Conservation (phyloP, 225 moss, liverwort and hornwort genomes). For the Physcomitrium patens region DNA sequence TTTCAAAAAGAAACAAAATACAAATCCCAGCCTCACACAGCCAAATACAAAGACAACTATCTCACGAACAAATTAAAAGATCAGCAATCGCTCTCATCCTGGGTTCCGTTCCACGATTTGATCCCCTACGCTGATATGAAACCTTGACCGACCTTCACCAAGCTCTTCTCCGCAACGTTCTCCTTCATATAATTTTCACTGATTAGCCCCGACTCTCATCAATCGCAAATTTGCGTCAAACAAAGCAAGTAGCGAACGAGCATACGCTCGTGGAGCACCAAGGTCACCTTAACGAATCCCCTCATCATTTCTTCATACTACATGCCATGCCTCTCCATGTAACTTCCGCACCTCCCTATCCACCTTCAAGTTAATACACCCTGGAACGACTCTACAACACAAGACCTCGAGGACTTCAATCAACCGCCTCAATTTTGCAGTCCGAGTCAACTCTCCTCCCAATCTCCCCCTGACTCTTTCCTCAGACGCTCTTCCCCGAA, state of each 20-base stretch:
- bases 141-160: too few species aligned
- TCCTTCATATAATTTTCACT: background rate
- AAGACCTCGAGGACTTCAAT: background rate
- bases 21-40: background rate
- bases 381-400: background rate
- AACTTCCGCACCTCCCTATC: background rate
- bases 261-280: background rate
- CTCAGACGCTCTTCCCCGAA: background rate
- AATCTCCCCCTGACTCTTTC: background rate
- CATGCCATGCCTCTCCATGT: too few species aligned
- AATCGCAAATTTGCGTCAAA: background rate
- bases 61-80: background rate
- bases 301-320: background rate
- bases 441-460: background rate
- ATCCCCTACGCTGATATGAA: too few species aligned
- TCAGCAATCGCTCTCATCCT: too few species aligned
- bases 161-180: background rate
- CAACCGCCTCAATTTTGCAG: background rate
- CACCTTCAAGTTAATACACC: background rate
- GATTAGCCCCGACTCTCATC: background rate
- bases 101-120: too few species aligned
- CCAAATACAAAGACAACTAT: background rate
- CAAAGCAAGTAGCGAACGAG: background rate
- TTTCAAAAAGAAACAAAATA: background rate
- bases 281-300: background rate